These are phyloP conservation scores for Globisporangium cystogenes DNA, from an alignment of 352 stramenopile species.

Conservation along the genomic window DNA sequence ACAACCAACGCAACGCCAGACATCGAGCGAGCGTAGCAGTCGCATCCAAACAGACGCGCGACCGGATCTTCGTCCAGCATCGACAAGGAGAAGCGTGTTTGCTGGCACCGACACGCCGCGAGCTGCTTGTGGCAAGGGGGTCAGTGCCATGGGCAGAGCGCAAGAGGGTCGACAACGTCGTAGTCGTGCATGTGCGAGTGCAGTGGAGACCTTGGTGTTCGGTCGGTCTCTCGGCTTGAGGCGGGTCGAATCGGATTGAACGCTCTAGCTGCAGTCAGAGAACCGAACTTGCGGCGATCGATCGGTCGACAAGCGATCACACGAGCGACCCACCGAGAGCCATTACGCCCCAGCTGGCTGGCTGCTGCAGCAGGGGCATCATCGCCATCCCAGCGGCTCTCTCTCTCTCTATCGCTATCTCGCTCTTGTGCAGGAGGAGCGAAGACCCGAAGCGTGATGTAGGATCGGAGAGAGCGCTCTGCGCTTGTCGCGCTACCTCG, in stretches of 20 bases:
- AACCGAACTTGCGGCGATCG: too few species aligned
- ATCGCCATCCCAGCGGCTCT: neutral
- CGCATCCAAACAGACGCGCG: conserved; percentile 1
- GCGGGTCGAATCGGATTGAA: neutral
- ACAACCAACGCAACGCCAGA: neutral
- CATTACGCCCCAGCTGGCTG: too few species aligned
- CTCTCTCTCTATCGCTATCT: too few species aligned
- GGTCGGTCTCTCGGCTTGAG: neutral
- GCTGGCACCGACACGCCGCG: too few species aligned
- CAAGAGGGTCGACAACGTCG: too few species aligned
- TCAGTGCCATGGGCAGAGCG: too few species aligned
- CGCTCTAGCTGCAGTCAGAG: too few species aligned
- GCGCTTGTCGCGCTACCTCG: neutral
- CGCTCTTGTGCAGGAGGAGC: too few species aligned
- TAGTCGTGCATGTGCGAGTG: neutral
- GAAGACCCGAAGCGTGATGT: too few species aligned
- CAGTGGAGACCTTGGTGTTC: neutral
- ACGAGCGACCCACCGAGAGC: neutral
- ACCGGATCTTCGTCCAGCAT: neutral
- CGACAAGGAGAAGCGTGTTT: neutral
- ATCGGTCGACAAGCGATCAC: neutral
- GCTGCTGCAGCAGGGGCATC: too few species aligned
- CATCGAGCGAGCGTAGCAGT: neutral
- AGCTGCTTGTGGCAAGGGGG: neutral
- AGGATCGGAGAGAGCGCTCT: neutral